Percentiles rank a stretch among this genome's conserved stretches.
phyloP scores from a whole-genome alignment of 2,329 filamentous ascomycete genomes.

The Neoascochyta sp. region DNA sequence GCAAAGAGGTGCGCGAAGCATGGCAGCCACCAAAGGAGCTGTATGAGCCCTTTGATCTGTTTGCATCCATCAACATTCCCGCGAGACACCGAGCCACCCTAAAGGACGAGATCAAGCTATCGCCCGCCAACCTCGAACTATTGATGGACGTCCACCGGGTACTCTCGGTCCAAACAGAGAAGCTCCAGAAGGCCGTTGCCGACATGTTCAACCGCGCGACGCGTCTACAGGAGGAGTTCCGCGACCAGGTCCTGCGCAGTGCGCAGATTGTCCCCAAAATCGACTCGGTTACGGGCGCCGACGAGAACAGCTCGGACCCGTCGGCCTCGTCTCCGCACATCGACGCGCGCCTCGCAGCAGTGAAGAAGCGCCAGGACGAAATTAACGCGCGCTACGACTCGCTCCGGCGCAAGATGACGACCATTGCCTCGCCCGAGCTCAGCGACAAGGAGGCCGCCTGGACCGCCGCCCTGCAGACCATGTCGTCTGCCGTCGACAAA shows the following conservation, averaged over 20 bases:
- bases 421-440: slow-evolving; percentile 52
- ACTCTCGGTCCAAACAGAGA: slow-evolving; percentile 65
- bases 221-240: slow-evolving; percentile 63
- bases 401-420: slow-evolving; percentile 50
- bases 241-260: slow-evolving; percentile 63
- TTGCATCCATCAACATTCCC: slow-evolving; percentile 56
- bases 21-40: slow-evolving; percentile 63
- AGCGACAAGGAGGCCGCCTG: slow-evolving; percentile 62
- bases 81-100: slow-evolving; percentile 59
- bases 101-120: slow-evolving; percentile 66
- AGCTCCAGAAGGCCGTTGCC: slow-evolving; percentile 64
- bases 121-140: slow-evolving; percentile 65
- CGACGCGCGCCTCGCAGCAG: slow-evolving; percentile 55
- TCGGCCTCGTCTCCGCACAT: slow-evolving; percentile 55
- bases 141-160: slow-evolving; percentile 71
- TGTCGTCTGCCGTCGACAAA: slow-evolving; percentile 41
- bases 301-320: slow-evolving; percentile 43
- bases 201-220: slow-evolving; percentile 71
- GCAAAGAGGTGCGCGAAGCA: slow-evolving; percentile 57
- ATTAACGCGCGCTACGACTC: slow-evolving; percentile 59
- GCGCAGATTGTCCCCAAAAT: slow-evolving; percentile 64
- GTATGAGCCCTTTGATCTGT: slow-evolving; percentile 55
- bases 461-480: slow-evolving; percentile 52
- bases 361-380: slow-evolving; percentile 54
- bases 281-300: slow-evolving; percentile 61